Evolutionary conservation across 2,329 filamentous ascomycete species (phyloP).

Genomic region (Chaetomium sp.): DNA sequence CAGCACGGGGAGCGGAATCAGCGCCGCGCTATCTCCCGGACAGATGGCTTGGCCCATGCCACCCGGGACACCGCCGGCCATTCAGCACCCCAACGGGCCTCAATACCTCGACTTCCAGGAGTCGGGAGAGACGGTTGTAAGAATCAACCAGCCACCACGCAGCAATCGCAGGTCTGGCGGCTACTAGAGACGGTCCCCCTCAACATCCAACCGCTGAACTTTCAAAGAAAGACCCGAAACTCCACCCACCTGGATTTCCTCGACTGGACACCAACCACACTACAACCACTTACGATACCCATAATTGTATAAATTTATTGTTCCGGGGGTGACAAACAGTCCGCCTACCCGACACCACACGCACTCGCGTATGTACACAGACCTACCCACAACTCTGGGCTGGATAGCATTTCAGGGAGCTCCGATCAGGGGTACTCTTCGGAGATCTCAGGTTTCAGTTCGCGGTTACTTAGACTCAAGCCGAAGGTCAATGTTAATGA

Average conservation of each 20-base stretch:
- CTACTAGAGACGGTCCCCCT: neutral
- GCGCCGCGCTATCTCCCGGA: conserved; percentile 25
- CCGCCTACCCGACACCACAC: neutral
- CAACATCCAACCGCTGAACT: neutral
- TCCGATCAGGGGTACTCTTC: neutral
- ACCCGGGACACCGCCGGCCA: conserved; percentile 22
- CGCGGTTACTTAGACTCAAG: neutral
- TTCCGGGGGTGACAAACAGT: neutral
- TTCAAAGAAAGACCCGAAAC: neutral
- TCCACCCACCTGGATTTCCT: neutral
- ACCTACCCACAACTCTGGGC: neutral
- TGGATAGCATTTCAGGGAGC: neutral
- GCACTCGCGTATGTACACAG: neutral
- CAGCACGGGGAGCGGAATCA: conserved; percentile 22
- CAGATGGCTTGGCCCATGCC: conserved; percentile 32
- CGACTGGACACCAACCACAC: neutral
- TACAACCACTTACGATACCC: neutral
- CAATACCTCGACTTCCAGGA: conserved; percentile 27
- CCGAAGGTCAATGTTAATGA: neutral
- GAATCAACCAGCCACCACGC: conserved; percentile 22
- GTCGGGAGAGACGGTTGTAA: conserved; percentile 28
- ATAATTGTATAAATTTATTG: neutral
- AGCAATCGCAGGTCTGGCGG: conserved; percentile 9
- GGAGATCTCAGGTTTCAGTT: neutral
- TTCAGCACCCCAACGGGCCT: conserved; percentile 12